Conservation (phyloP, 805 yeast genomes). For the Starmerella cellae region DNA sequence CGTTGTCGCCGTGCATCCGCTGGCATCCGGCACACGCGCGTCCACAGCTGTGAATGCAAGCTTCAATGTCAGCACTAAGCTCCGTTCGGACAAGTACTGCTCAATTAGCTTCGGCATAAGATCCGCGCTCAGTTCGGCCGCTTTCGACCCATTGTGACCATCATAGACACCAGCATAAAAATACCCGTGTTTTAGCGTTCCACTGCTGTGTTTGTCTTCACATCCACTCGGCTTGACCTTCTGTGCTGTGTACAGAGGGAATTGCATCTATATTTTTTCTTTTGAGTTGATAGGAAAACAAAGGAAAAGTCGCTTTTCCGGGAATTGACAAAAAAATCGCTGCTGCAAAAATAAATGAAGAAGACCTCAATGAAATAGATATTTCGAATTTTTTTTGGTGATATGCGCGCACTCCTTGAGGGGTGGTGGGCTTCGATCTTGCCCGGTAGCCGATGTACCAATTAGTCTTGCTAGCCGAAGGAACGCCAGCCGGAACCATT, state of each 20-base stretch:
- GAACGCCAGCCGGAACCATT: no score
- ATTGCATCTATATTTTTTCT: no score
- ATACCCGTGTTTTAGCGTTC: conserved; percentile 1
- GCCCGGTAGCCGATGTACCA: no score
- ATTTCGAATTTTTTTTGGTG: no score
- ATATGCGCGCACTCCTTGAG: no score
- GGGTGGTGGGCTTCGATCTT: no score
- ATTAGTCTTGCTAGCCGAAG: no score
- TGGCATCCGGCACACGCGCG: conserved; percentile 1
- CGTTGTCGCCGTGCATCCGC: conserved; percentile 19
- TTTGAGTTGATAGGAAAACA: no score
- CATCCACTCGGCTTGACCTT: neutral
- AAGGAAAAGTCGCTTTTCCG: no score
- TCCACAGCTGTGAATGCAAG: conserved; percentile 7
- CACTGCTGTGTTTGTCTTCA: conserved; percentile 2
- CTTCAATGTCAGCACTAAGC: neutral
- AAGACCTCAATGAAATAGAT: no score
- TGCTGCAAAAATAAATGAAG: no score
- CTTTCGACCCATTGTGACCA: conserved; percentile 16
- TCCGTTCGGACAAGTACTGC: neutral
- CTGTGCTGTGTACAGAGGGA: conserved; percentile 3
- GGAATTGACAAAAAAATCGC: no score
- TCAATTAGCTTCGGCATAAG: conserved; percentile 5
- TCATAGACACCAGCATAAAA: conserved; percentile 16
- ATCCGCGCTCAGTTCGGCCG: conserved; percentile 12